A percentile compares a stretch with the other conserved stretches of the same genome.
Conservation (phyloP, 768 basidiomycete species). For the Kwoniella europaea region DNA sequence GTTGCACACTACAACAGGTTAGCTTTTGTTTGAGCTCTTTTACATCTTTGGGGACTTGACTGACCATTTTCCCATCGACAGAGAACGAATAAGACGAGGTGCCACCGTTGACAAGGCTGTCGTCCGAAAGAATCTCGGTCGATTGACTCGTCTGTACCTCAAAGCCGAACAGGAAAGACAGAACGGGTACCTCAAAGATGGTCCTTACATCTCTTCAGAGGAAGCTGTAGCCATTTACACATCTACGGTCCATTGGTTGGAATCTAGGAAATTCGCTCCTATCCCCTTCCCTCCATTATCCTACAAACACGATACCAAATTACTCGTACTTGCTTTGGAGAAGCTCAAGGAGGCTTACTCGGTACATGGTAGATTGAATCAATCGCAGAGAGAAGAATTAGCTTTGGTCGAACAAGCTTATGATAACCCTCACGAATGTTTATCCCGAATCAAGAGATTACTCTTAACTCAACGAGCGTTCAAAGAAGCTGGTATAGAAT, state of each 20-base stretch:
- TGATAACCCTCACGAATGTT: conserved; percentile 98
- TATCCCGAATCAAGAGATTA: conserved; percentile 97
- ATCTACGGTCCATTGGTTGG: conserved; percentile 97
- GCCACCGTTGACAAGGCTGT: conserved; percentile 75
- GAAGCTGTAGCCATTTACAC: conserved; percentile 99
- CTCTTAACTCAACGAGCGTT: conserved; percentile 96
- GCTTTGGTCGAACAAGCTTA: conserved; percentile 99
- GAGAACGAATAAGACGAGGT: conserved; percentile 76
- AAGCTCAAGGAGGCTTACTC: conserved; percentile 99
- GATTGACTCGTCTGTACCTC: conserved; percentile 93
- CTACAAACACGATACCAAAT: conserved; percentile 98
- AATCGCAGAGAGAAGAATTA: conserved; percentile 96
- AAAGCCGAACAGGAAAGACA: conserved; percentile 99
- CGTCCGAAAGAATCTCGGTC: conserved; percentile 97
- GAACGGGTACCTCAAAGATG: conserved; percentile 98
- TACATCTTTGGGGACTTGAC: conserved; percentile 44
- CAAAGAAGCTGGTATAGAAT: conserved; percentile 93
- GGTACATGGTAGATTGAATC: conserved; percentile 95
- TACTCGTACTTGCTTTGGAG: conserved; percentile 93
- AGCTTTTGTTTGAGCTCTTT: conserved; percentile 62
- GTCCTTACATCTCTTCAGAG: conserved; percentile 97
- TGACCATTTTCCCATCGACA: conserved; percentile 69
- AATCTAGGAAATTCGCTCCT: conserved; percentile 93
- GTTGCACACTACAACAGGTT: conserved; percentile 90
- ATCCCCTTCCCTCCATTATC: conserved; percentile 99